Conservation (phyloP, 495 filamentous ascomycete species). For the Hyaloscypha bicolor region DNA sequence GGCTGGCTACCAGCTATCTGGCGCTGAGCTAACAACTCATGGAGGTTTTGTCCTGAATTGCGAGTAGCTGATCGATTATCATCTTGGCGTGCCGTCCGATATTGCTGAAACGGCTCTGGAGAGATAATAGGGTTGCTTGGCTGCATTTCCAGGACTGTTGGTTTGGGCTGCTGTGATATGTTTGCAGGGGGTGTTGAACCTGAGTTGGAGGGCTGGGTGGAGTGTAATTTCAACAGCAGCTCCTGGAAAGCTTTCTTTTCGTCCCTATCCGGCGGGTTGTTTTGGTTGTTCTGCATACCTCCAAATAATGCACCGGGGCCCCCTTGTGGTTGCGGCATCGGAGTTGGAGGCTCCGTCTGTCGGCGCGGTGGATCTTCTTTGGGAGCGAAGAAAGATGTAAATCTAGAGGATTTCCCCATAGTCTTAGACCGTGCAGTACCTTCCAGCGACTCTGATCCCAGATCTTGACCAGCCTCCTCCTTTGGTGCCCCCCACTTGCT, state of each 20-base stretch:
- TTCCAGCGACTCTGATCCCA: conserved; percentile 31
- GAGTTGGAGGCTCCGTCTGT: conserved; percentile 51
- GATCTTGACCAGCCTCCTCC: conserved; percentile 25
- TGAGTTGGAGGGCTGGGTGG: conserved; percentile 15
- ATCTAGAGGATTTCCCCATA: conserved; percentile 70
- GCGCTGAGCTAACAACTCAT: conserved; percentile 48
- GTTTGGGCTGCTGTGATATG: conserved; percentile 28
- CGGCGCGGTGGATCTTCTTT: conserved; percentile 54
- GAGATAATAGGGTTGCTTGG: conserved; percentile 12
- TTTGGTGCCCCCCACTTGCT: conserved; percentile 57
- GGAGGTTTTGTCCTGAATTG: conserved; percentile 36
- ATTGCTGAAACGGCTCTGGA: conserved; percentile 29
- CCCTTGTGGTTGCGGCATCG: conserved; percentile 29
- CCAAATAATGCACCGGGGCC: conserved; percentile 23
- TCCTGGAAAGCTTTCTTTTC: conserved; percentile 91
- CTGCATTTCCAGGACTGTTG: conserved; percentile 21
- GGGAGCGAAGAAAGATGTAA: conserved; percentile 78
- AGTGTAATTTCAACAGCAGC: conserved; percentile 79
- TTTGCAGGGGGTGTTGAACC: conserved; percentile 30
- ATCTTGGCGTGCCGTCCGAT: conserved; percentile 31
- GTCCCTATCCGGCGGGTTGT: conserved; percentile 43
- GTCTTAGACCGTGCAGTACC: conserved; percentile 40
- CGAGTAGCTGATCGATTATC: conserved; percentile 29
- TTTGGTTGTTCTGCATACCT: not conserved
- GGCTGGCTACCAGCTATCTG: conserved; percentile 42